Evolutionary conservation across 306 rosid genomes (phyloP).

Genomic region (Fragaria ananassa): DNA sequence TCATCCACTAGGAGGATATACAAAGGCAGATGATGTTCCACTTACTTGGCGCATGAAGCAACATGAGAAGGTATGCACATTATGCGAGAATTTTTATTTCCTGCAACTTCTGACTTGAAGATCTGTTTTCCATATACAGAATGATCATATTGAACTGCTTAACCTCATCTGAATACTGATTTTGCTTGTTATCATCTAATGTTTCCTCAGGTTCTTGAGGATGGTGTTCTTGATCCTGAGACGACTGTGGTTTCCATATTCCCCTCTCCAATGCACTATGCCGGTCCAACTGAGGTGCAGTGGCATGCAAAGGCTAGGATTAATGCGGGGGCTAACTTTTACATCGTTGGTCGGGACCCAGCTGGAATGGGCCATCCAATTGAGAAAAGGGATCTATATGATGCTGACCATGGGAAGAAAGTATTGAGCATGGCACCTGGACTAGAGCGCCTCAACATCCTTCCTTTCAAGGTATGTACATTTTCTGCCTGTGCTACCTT

Average conservation of each 20-base stretch:
- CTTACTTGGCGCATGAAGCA: conserved; percentile 96
- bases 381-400: conserved; percentile 86
- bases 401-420: conserved; percentile 97
- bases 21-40: conserved; percentile 98
- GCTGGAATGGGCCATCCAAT: conserved; percentile 98
- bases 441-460: conserved; percentile 88
- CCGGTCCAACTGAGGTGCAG: conserved; percentile 99
- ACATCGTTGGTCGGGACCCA: conserved; percentile 98
- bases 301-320: conserved; percentile 99
- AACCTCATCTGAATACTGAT: neutral
- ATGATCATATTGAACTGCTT: neutral
- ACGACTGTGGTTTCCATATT: conserved; percentile 97
- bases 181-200: neutral
- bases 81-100: neutral
- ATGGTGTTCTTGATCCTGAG: conserved; percentile 97
- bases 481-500: neutral
- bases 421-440: conserved; percentile 99
- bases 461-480: conserved; percentile 84
- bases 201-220: conserved; percentile 82
- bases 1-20: conserved; percentile 95
- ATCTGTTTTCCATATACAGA: neutral
- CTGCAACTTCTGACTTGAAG: neutral
- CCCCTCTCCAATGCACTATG: conserved; percentile 99
- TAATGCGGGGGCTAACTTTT: conserved; percentile 96
- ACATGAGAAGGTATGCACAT: conserved; percentile 74